Evolutionary conservation across 1,284 basidiomycete species (phyloP).

Genomic region (Sporisorium sorghi): DNA sequence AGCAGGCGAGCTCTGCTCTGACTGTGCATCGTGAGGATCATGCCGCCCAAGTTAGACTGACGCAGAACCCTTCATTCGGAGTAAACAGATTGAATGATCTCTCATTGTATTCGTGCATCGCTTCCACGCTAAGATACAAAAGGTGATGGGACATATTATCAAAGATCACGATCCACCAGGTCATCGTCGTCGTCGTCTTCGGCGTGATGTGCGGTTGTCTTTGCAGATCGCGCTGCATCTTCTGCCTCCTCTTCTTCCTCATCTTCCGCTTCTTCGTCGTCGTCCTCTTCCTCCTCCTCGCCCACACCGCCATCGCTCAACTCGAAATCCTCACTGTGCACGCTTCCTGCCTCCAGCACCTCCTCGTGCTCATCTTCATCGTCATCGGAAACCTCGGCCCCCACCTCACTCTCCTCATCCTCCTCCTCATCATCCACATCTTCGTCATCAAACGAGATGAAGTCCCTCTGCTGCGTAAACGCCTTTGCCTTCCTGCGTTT

Average conservation of each 20-base stretch:
- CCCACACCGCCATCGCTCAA: slow-evolving; percentile 23
- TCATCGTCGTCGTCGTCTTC: slow-evolving; percentile 36
- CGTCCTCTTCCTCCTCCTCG: slow-evolving; percentile 3
- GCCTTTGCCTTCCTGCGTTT: slow-evolving; percentile 41
- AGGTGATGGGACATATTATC: background rate
- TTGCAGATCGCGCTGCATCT: background rate
- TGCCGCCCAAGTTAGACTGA: background rate
- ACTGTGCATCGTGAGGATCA: background rate
- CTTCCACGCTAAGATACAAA: background rate
- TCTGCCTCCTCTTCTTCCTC: background rate
- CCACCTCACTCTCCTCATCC: slow-evolving; percentile 15
- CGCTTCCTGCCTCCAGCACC: slow-evolving; percentile 25
- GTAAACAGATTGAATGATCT: background rate
- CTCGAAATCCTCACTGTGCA: slow-evolving; percentile 53
- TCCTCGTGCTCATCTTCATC: slow-evolving; percentile 21
- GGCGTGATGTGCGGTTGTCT: background rate
- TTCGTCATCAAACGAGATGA: slow-evolving; percentile 61
- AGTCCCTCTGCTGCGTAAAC: slow-evolving; percentile 61
- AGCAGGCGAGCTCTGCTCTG: too few relatives aligned
- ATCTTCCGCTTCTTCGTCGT: background rate
- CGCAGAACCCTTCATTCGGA: background rate
- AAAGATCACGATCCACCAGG: slow-evolving; percentile 37
- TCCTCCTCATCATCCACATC: slow-evolving; percentile 34
- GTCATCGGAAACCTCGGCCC: slow-evolving; percentile 15
- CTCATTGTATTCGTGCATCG: background rate